phyloP scores from a whole-genome alignment of 768 basidiomycete genomes.

The Auricularia sp. region DNA sequence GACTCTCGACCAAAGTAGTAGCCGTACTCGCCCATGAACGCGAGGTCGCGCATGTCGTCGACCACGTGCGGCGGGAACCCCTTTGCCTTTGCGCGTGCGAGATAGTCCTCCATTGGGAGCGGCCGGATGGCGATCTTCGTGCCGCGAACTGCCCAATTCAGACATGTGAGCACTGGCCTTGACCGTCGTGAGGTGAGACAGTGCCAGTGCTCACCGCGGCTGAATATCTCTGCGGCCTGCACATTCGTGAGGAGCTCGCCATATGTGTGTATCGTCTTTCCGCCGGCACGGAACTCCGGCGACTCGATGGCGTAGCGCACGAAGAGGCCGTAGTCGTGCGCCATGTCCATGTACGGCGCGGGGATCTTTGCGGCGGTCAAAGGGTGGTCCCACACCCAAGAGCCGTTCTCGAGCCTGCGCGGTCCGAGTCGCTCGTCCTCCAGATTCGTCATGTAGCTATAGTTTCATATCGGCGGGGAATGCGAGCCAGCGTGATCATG shows the following conservation, averaged over 20 bases:
- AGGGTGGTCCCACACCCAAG: not conserved
- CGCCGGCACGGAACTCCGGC: not conserved
- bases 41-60: not conserved
- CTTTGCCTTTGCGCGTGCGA: not conserved
- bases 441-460: not conserved
- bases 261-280: not conserved
- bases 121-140: not conserved
- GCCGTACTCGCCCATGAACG: not conserved
- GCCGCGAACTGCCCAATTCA: not conserved
- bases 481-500: no score
- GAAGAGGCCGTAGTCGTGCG: constrained; percentile 4
- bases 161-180: not conserved
- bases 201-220: not conserved
- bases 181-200: not conserved
- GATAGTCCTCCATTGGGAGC: not conserved
- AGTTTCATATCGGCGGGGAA: not conserved
- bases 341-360: constrained; percentile 1
- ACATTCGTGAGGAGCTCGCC: not conserved
- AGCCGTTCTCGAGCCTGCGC: not conserved
- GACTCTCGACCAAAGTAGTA: not conserved
- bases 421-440: not conserved
- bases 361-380: not conserved
- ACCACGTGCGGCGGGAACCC: not conserved
- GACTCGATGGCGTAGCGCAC: constrained; percentile 4
- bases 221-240: not conserved